Conservation (phyloP, 2,329 filamentous ascomycete species). For the Colletotrichum sp. region DNA sequence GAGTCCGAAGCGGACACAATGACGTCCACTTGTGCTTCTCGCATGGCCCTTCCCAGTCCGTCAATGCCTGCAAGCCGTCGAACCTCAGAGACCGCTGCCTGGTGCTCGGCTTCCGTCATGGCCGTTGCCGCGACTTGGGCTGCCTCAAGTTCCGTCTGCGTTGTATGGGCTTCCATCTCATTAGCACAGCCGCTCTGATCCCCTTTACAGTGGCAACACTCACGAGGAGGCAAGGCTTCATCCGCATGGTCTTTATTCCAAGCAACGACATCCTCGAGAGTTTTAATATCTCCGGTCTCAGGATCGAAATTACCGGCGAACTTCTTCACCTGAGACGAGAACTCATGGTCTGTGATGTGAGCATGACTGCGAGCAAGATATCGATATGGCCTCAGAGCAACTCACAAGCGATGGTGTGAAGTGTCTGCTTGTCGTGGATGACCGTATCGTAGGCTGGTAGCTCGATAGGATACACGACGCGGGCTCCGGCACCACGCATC, state of each 20-base stretch:
- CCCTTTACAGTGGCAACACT: background rate
- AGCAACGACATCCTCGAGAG: constrained; percentile 23
- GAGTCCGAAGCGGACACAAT: constrained; percentile 25
- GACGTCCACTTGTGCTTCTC: constrained; percentile 17
- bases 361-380: background rate
- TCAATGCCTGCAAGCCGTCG: background rate
- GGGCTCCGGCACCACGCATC: constrained; percentile 16
- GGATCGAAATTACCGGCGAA: background rate
- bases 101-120: background rate
- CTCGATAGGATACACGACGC: constrained; percentile 18
- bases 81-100: background rate
- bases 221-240: constrained; percentile 23
- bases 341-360: background rate
- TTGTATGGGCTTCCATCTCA: background rate
- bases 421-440: constrained; percentile 9
- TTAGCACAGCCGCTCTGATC: background rate
- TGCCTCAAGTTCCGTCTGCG: background rate
- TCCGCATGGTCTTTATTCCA: constrained; percentile 26
- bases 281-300: background rate
- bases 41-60: background rate
- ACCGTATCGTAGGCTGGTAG: background rate
- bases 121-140: background rate
- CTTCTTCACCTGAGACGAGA: background rate
- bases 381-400: background rate
- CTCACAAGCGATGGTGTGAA: constrained; percentile 23